Evolutionary conservation across 2,329 filamentous ascomycete genomes (phyloP).

Genomic region (Pezicula rhizophila): DNA sequence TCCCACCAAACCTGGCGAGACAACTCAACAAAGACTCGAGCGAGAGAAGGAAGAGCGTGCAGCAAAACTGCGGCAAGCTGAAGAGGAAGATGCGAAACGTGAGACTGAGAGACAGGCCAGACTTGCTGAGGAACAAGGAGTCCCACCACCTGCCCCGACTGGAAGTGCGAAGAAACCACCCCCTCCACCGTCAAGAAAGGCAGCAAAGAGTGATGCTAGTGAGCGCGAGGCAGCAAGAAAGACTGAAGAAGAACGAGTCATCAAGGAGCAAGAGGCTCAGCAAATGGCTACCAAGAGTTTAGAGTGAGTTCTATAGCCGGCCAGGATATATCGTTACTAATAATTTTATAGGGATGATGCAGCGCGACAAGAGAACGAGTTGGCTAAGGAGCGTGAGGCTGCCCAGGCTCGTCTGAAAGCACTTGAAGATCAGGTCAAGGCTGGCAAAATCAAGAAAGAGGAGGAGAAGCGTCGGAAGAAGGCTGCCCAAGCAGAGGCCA

Average conservation of each 20-base stretch:
- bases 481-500: constrained; percentile 77
- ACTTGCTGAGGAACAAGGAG: constrained; percentile 28
- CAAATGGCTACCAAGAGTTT: constrained; percentile 66
- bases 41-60: constrained; percentile 84
- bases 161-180: constrained; percentile 64
- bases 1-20: constrained; percentile 72
- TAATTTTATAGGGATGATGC: constrained; percentile 58
- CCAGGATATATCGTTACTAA: constrained; percentile 10
- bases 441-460: constrained; percentile 91
- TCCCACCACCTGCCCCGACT: constrained; percentile 20
- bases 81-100: constrained; percentile 86
- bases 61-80: constrained; percentile 79
- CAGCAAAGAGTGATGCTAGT: constrained; percentile 51
- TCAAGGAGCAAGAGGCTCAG: constrained; percentile 70
- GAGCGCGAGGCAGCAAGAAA: constrained; percentile 51
- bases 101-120: constrained; percentile 72
- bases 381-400: constrained; percentile 73
- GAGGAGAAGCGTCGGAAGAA: constrained; percentile 93
- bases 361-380: constrained; percentile 69
- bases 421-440: constrained; percentile 87
- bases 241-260: constrained; percentile 59
- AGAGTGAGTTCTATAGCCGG: constrained; percentile 62
- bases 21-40: constrained; percentile 75
- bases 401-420: constrained; percentile 78
- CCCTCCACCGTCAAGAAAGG: constrained; percentile 75